These are phyloP conservation scores for Candolleomyces aberdarensis DNA, from an alignment of 768 basidiomycete species.

Conservation along the genomic window DNA sequence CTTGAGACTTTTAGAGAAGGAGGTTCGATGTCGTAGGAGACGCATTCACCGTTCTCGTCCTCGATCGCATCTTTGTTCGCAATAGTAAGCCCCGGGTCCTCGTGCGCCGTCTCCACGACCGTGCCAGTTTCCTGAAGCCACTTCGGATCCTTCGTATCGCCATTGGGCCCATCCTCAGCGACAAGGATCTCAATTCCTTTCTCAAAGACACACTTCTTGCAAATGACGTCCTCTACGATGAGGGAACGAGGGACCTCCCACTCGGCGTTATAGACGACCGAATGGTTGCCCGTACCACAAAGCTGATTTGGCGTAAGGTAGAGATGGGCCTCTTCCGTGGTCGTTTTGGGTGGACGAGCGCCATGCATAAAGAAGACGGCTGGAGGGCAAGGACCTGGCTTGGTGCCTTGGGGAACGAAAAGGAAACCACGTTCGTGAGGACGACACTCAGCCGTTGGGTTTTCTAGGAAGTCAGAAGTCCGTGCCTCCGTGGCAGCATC, in stretches of 20 bases:
- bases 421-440: constrained; percentile 30
- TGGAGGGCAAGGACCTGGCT: not conserved
- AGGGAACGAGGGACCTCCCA: constrained; percentile 48
- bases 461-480: constrained; percentile 1
- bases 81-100: not conserved
- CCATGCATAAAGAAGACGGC: constrained; percentile 1
- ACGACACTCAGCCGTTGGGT: constrained; percentile 18
- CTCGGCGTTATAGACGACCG: constrained; percentile 46
- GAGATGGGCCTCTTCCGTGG: constrained; percentile 43
- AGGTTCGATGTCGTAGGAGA: not conserved
- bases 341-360: not conserved
- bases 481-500: constrained; percentile 11
- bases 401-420: not conserved
- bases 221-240: constrained; percentile 32
- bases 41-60: not conserved
- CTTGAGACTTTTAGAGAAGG: not conserved
- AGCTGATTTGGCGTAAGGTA: constrained; percentile 38
- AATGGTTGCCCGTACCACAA: constrained; percentile 50
- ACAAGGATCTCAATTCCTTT: constrained; percentile 19
- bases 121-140: not conserved
- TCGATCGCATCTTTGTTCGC: too few species aligned
- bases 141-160: constrained; percentile 24
- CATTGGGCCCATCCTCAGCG: constrained; percentile 20
- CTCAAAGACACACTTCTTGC: constrained; percentile 28
- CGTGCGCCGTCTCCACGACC: not conserved